Percentiles rank a stretch among this genome's conserved stretches.
These are phyloP conservation scores for Plasmodium adleri DNA, from an alignment of 169 alveolate genomes.

Conservation along the genomic window DNA sequence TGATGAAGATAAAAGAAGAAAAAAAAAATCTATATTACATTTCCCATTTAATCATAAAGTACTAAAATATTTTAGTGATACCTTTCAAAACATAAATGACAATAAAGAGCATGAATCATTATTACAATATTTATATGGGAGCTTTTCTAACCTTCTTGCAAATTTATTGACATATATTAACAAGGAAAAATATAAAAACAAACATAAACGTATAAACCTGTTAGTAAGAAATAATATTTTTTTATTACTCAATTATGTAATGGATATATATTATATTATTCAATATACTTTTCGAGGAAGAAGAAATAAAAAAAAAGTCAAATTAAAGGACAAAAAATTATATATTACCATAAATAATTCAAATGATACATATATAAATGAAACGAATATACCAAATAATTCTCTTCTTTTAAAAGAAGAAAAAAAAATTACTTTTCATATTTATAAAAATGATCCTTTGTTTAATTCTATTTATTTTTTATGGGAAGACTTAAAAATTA, in stretches of 20 bases:
- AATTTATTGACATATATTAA: constrained; percentile 19
- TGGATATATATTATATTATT: constrained; percentile 62
- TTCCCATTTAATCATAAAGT: constrained; percentile 55
- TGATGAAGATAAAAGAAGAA: neutral
- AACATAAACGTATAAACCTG: neutral
- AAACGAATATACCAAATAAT: constrained; percentile 12
- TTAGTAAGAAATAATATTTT: constrained; percentile 10
- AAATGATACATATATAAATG: constrained; percentile 3
- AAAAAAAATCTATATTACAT: constrained; percentile 24
- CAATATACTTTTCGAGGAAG: neutral
- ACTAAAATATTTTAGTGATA: constrained; percentile 54
- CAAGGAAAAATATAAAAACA: constrained; percentile 6
- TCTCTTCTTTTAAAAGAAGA: neutral
- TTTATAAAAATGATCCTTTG: constrained; percentile 22
- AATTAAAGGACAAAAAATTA: constrained; percentile 10
- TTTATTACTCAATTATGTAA: constrained; percentile 34
- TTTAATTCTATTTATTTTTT: constrained; percentile 35
- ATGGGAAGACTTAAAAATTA: constrained; percentile 51
- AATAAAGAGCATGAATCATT: neutral
- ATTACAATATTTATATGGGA: constrained; percentile 17
- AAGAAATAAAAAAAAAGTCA: too few species aligned
- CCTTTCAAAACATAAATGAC: constrained; percentile 5
- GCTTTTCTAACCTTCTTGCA: constrained; percentile 18
- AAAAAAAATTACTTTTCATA: constrained; percentile 48
- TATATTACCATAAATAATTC: neutral